Conservation (phyloP, 1,139 yeast genomes). For the Candida gigantensis region DNA sequence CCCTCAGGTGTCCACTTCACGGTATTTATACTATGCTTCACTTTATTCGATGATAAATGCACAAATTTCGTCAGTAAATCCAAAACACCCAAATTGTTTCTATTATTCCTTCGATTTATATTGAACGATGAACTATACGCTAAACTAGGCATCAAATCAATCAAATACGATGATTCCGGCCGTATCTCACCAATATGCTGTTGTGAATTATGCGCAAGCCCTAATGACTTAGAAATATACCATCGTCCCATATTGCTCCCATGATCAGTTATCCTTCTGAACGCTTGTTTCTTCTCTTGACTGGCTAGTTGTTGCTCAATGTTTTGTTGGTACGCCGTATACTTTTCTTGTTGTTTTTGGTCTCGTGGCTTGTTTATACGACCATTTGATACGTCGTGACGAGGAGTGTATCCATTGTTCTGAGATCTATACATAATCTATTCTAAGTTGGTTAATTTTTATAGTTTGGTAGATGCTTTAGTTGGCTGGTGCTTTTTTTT, state of each 20-base stretch:
- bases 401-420: background rate
- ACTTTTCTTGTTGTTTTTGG: constrained; percentile 16
- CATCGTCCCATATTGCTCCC: constrained; percentile 82
- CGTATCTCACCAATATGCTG: constrained; percentile 62
- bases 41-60: constrained; percentile 88
- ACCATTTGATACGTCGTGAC: constrained; percentile 3
- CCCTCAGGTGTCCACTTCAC: constrained; percentile 98
- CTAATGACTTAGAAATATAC: constrained; percentile 60
- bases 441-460: too few species aligned
- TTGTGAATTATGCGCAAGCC: constrained; percentile 28
- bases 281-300: constrained; percentile 55
- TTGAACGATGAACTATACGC: constrained; percentile 46
- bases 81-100: constrained; percentile 47
- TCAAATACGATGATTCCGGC: constrained; percentile 75
- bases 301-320: constrained; percentile 48
- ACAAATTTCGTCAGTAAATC: constrained; percentile 81
- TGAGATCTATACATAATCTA: constrained; percentile 1
- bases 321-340: constrained; percentile 33
- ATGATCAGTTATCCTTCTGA: constrained; percentile 84
- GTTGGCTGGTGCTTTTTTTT: too few species aligned
- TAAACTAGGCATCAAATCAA: constrained; percentile 71
- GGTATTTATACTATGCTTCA: constrained; percentile 86
- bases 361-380: constrained; percentile 8
- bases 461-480: too few species aligned
- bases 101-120: constrained; percentile 25